These are phyloP conservation scores for Geotrichum carabidarum DNA, from an alignment of 1,139 yeast species.

Conservation along the genomic window DNA sequence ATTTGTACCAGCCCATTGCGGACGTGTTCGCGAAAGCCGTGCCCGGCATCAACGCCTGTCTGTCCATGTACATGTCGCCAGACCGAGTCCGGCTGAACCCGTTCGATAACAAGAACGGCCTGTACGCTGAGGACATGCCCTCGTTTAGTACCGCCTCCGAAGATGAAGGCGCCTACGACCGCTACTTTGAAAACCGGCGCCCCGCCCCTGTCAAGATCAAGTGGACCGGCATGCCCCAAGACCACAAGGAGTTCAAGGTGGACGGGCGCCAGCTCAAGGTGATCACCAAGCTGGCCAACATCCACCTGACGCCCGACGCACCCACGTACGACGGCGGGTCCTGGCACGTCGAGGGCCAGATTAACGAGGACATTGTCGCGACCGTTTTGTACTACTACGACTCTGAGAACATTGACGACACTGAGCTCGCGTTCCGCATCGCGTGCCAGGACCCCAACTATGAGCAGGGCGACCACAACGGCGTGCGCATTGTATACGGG, in stretches of 20 bases:
- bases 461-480: constrained; percentile 39
- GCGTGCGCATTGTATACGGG: constrained; percentile 31
- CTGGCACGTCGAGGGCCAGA: constrained; percentile 47
- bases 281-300: constrained; percentile 43
- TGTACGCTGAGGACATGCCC: constrained; percentile 9
- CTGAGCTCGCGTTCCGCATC: constrained; percentile 38
- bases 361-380: constrained; percentile 45
- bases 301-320: constrained; percentile 44
- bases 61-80: constrained; percentile 23
- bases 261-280: constrained; percentile 35
- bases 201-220: constrained; percentile 18
- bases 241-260: constrained; percentile 4
- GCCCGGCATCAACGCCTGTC: constrained; percentile 38
- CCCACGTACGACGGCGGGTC: constrained; percentile 43
- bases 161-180: constrained; percentile 10
- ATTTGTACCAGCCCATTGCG: constrained; percentile 36
- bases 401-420: constrained; percentile 41
- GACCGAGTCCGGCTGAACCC: constrained; percentile 8
- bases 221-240: constrained; percentile 18
- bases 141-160: background rate
- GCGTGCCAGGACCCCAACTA: constrained; percentile 38
- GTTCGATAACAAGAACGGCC: constrained; percentile 2
- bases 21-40: constrained; percentile 34
- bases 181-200: background rate
- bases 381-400: constrained; percentile 45